phyloP scores from a whole-genome alignment of 805 yeast species.

The Kuraishia molischiana region DNA sequence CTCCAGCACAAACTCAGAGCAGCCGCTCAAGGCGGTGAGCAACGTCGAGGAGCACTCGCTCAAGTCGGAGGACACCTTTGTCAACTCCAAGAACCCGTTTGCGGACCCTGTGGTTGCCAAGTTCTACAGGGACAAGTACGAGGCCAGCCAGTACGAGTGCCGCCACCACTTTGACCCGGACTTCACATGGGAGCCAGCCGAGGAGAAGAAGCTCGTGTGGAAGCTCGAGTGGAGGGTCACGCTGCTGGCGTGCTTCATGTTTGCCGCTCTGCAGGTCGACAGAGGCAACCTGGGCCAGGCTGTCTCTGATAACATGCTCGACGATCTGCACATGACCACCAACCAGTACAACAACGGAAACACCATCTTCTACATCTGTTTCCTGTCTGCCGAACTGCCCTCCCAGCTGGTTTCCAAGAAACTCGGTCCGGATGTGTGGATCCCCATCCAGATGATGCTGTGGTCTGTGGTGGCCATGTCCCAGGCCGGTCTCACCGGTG shows the following conservation, averaged over 20 bases:
- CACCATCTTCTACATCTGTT: slow-evolving; percentile 41
- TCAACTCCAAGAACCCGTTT: slow-evolving; percentile 20
- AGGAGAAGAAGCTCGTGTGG: slow-evolving; percentile 37
- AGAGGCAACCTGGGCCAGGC: slow-evolving; percentile 42
- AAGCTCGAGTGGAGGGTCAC: slow-evolving; percentile 49
- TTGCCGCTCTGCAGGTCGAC: slow-evolving; percentile 43
- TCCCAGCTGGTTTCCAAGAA: slow-evolving; percentile 57
- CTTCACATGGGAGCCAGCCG: slow-evolving; percentile 42
- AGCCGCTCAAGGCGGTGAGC: too few relatives aligned
- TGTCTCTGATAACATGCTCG: slow-evolving; percentile 43
- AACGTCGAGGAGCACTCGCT: background rate
- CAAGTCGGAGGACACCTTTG: background rate
- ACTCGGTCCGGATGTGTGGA: slow-evolving; percentile 54
- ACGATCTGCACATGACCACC: slow-evolving; percentile 43
- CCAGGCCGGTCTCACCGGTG: slow-evolving; percentile 35
- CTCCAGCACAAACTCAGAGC: too few relatives aligned
- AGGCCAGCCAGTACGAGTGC: slow-evolving; percentile 42
- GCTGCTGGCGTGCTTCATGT: slow-evolving; percentile 49
- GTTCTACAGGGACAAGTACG: slow-evolving; percentile 34
- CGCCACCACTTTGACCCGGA: slow-evolving; percentile 45
- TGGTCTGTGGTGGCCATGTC: slow-evolving; percentile 50
- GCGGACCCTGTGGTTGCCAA: slow-evolving; percentile 36
- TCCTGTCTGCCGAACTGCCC: slow-evolving; percentile 51
- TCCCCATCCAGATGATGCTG: slow-evolving; percentile 43
- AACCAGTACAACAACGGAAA: slow-evolving; percentile 50